These are phyloP conservation scores for Chrysanthemum lavandulifolium DNA, from an alignment of 129 eudicot genomes.

Conservation along the genomic window DNA sequence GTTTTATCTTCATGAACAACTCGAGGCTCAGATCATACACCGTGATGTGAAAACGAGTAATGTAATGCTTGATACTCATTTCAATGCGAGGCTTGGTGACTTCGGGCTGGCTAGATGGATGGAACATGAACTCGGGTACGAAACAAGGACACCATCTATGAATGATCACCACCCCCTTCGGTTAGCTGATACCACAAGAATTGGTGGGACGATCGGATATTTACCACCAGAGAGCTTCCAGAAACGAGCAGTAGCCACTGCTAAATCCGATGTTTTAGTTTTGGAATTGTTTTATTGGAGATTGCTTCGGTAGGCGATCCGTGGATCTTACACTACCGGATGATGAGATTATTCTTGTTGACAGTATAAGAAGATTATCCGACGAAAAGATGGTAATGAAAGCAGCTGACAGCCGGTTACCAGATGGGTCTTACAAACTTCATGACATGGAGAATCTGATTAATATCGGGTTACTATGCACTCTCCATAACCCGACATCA, in stretches of 20 bases:
- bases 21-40: conserved; percentile 94
- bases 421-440: conserved; percentile 54
- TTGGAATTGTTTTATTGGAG: conserved; percentile 80
- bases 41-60: conserved; percentile 94
- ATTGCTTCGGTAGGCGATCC: conserved; percentile 72
- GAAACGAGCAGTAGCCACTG: conserved; percentile 52
- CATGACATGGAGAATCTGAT: conserved; percentile 59
- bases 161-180: conserved; percentile 44
- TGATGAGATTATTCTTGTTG: conserved; percentile 74
- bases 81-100: conserved; percentile 84
- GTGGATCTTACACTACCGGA: conserved; percentile 84
- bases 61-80: conserved; percentile 83
- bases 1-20: conserved; percentile 81
- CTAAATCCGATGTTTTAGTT: conserved; percentile 88
- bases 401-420: conserved; percentile 57
- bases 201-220: conserved; percentile 94
- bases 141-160: conserved; percentile 37
- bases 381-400: conserved; percentile 51
- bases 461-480: conserved; percentile 72
- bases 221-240: conserved; percentile 91
- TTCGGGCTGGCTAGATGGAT: conserved; percentile 95
- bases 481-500: conserved; percentile 70
- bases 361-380: conserved; percentile 61
- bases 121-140: conserved; percentile 67
- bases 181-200: conserved; percentile 61